Base-by-base conservation (phyloP, 495 filamentous ascomycete species). In the Hyaloscypha variabilis region DNA sequence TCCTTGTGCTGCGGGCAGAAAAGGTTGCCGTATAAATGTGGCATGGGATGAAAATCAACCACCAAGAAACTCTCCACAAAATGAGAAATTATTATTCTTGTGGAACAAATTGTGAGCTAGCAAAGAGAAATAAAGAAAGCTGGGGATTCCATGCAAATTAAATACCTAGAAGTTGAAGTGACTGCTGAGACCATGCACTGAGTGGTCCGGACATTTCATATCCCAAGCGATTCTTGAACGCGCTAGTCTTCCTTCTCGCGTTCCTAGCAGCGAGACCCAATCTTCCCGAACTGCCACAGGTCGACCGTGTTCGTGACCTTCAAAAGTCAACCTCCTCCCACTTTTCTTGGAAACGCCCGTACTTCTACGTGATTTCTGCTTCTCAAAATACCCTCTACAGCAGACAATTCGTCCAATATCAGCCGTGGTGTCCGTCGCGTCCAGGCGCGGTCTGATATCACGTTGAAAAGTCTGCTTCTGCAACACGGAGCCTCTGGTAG, bases 281-380 rank as follows among this genome's bases (percentile, higher is more conserved):
- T 62, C 65, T 67, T 63, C 65, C 42, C 1, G 25, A 56, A 28
- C 60, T 39, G 29, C 11, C 50, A 46, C 29, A 61, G 54, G 50
- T 53, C 61, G 64, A 67, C 69, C 69, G 58, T 65, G 58, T 68
- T 68, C 69, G 51, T 66, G 69, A 64, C 69, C 69, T 64, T 68
- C 57, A 66, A 67, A 66, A 60, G 17, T 60, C 56, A 26, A 53
- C 59, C 19, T 68, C 26, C 49, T 39, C 61, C 63, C 52, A 46
- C 23, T 23, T 62, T 64, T 58, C 58, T 53, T 46, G 49, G 10
- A 54, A 23, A 52, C 31, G 19, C 17, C 49, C 25, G 21, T 36
- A 49, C 39, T 64, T 51, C 17, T 51, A 24, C 51, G 6, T 51
- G 26, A n/a, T 54, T 30, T 19, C 23, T 49, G 8, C 21, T 36